Base-by-base conservation (phyloP, 805 yeast genomes). In the Ogataea minuta region DNA sequence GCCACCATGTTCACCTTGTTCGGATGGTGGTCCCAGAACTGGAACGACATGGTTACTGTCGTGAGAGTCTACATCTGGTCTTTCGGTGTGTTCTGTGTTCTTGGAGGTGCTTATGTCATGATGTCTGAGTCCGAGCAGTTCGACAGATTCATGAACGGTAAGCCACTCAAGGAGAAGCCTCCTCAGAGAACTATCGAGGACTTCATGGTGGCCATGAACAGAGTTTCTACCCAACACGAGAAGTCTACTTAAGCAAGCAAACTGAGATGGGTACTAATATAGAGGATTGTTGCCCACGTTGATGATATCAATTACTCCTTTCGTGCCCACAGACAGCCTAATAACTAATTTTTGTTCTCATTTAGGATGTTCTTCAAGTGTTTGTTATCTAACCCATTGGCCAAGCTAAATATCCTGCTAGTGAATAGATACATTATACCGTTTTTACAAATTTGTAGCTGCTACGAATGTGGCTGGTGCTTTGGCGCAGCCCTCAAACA, bases 21-120 rank as follows among this genome's bases (percentile, higher is more conserved):
- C 81, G 96, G 96, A 59, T 89, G 95, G 96, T 88, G 95, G 91
- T 84, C 95, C 54, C 95, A 86, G 71, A 89, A 89, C 81, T 87
- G 93, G 89, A 89, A 91, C 67, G 95, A 91, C 72, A 83, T 89
- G 56, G 96, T 89, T 57, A 81, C 96, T 43, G 95, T 89, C 65
- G 90, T 83, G 67, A 84, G 96, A 77, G 79, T 84, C 70, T 89
- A 93, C 93, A 71, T 89, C 65, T 88, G 86, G 87, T 88, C 96
- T 49, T 84, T 89, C 75, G 96, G 96, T 79, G 83, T 85, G 71
- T 89, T 89, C 91, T 89, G 95, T 77, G 79, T 82, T 70, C 70
- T 88, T 76, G 95, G 95, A 69, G 96, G 96, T 78, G 86, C 91
- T 62, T 89, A 89, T 85, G 90, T 84, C 83, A 66, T 85, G 67